These are phyloP conservation scores for Rubroboletus satanas DNA, from an alignment of 768 basidiomycete species.

Conservation along the genomic window DNA sequence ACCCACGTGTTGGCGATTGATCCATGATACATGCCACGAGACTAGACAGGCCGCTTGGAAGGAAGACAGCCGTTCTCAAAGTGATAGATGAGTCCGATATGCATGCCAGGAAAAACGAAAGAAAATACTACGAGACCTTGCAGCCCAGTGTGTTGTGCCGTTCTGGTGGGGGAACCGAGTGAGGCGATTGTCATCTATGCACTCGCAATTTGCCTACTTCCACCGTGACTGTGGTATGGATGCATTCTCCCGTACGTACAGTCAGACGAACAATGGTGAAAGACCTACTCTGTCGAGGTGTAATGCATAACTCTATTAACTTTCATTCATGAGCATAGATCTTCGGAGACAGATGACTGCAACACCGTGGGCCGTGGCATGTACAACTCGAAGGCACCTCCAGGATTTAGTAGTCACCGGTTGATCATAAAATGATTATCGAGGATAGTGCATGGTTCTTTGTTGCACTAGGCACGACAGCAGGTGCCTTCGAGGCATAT, in stretches of 20 bases:
- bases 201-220: neutral
- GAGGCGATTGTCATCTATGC: neutral
- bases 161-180: neutral
- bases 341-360: neutral
- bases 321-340: neutral
- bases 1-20: neutral
- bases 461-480: neutral
- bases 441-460: neutral
- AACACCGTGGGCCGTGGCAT: neutral
- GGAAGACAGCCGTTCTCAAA: neutral
- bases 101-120: neutral
- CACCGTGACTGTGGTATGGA: too few species aligned
- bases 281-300: neutral
- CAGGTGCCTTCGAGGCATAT: neutral
- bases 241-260: too few species aligned
- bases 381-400: neutral
- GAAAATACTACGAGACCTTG: neutral
- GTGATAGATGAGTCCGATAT: neutral
- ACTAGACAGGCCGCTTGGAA: neutral
- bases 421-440: neutral
- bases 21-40: neutral
- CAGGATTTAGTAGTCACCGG: too few species aligned
- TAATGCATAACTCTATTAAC: neutral
- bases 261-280: neutral
- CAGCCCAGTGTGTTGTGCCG: neutral